Conservation (phyloP, 202 grass and related monocot species). For the Setaria viridis region DNA sequence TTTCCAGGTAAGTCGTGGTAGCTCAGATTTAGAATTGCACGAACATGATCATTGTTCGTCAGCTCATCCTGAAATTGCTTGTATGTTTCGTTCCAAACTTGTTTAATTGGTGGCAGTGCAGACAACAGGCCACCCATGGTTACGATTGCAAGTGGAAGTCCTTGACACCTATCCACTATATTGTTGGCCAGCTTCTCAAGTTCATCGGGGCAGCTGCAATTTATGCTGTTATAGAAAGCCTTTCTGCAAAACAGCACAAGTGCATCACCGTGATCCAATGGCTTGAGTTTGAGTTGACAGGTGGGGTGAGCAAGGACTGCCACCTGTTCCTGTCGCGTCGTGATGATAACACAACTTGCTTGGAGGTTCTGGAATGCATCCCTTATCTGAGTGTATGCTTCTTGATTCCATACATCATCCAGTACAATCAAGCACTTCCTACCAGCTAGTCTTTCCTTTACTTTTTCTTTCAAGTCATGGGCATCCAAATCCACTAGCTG, state of each 20-base stretch:
- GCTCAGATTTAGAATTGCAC: constrained; percentile 49
- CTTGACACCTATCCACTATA: constrained; percentile 58
- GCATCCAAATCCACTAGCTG: constrained; percentile 29
- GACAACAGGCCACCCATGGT: constrained; percentile 48
- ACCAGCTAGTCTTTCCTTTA: not conserved
- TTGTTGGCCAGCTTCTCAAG: constrained; percentile 19
- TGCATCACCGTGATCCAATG: constrained; percentile 16
- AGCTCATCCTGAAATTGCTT: constrained; percentile 46
- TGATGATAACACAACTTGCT: constrained; percentile 51
- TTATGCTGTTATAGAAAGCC: constrained; percentile 27
- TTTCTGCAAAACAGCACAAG: constrained; percentile 49
- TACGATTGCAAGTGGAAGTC: constrained; percentile 59
- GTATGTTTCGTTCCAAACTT: constrained; percentile 43
- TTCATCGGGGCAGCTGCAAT: constrained; percentile 28
- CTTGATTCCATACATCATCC: constrained; percentile 63
- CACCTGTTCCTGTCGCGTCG: constrained; percentile 49
- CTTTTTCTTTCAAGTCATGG: constrained; percentile 38
- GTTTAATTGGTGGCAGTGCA: not conserved
- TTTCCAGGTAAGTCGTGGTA: constrained; percentile 44
- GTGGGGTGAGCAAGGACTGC: constrained; percentile 23
- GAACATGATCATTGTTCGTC: constrained; percentile 13
- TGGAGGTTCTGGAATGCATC: constrained; percentile 14
- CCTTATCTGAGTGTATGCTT: constrained; percentile 37
- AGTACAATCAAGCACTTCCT: constrained; percentile 47
- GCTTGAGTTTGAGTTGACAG: constrained; percentile 40